Conservation (phyloP, 768 basidiomycete genomes). For the Hydnomerulius pinastri region DNA sequence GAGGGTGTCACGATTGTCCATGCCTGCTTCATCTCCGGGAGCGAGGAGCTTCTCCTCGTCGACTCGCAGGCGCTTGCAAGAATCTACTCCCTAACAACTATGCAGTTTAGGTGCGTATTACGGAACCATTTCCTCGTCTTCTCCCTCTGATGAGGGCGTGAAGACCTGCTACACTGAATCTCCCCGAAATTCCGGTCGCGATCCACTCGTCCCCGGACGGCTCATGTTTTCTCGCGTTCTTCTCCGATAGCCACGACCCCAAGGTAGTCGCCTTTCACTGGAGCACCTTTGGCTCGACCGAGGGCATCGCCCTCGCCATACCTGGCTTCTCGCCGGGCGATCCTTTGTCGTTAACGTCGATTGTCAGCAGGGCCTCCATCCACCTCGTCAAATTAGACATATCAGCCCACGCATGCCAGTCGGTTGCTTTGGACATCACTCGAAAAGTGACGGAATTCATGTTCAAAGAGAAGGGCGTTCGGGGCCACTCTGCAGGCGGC, state of each 20-base stretch:
- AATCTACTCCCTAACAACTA: conserved; percentile 48
- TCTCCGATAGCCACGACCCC: conserved; percentile 12
- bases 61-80: conserved; percentile 42
- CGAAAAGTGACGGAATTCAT: conserved; percentile 53
- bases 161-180: conserved; percentile 44
- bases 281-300: conserved; percentile 49
- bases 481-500: conserved; percentile 8
- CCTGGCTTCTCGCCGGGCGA: conserved; percentile 22
- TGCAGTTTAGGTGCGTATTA: conserved; percentile 45
- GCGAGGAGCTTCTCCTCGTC: conserved; percentile 49
- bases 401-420: conserved; percentile 31
- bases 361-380: conserved; percentile 39
- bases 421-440: conserved; percentile 49
- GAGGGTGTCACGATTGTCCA: conserved; percentile 28
- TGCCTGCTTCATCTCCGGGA: conserved; percentile 43
- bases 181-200: conserved; percentile 30
- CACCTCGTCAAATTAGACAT: conserved; percentile 45
- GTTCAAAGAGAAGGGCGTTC: conserved; percentile 45
- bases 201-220: conserved; percentile 50
- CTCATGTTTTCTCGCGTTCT: conserved; percentile 42
- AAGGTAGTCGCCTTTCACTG: conserved; percentile 47
- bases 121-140: neutral
- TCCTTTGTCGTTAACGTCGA: conserved; percentile 40
- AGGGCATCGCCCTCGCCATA: conserved; percentile 38
- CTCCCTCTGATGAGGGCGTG: neutral